phyloP scores from a whole-genome alignment of 2,329 filamentous ascomycete species.

The Aspergillus spinulosporus region DNA sequence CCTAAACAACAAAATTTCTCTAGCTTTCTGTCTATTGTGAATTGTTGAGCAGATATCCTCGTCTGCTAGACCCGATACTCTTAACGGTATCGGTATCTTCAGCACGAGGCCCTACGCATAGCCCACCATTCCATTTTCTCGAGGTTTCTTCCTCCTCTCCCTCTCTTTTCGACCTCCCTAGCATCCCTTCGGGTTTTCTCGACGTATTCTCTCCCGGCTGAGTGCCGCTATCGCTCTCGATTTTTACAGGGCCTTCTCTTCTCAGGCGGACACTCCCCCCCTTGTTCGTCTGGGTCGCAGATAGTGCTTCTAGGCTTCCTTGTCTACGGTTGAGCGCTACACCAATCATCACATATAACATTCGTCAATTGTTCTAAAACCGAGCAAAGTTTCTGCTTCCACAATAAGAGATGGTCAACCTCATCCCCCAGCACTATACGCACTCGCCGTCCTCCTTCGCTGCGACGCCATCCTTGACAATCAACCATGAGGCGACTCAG shows the following conservation, averaged over 20 bases:
- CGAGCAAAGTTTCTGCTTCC: background rate
- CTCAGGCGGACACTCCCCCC: conserved; percentile 77
- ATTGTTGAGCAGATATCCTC: conserved; percentile 59
- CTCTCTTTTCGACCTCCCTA: conserved; percentile 88
- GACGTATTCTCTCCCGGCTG: conserved; percentile 61
- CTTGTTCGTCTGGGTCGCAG: conserved; percentile 97
- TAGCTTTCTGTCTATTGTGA: conserved; percentile 21
- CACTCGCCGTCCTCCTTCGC: conserved; percentile 74
- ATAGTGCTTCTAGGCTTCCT: conserved; percentile 74
- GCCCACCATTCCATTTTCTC: conserved; percentile 83
- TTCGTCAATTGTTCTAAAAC: background rate
- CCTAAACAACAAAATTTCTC: conserved; percentile 21
- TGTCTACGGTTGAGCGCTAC: conserved; percentile 26
- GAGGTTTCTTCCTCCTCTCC: conserved; percentile 73
- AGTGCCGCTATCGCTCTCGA: conserved; percentile 73
- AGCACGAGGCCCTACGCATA: conserved; percentile 62
- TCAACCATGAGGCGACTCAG: conserved; percentile 91
- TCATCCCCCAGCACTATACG: conserved; percentile 78
- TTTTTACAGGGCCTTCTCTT: conserved; percentile 85
- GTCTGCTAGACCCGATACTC: conserved; percentile 85
- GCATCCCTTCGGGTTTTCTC: conserved; percentile 57
- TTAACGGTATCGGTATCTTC: conserved; percentile 78
- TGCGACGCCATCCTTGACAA: conserved; percentile 86
- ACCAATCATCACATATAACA: background rate
- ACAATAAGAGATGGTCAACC: conserved; percentile 72